These are phyloP conservation scores for Cytospora leucostoma DNA, from an alignment of 2,329 filamentous ascomycete genomes.

Conservation along the genomic window DNA sequence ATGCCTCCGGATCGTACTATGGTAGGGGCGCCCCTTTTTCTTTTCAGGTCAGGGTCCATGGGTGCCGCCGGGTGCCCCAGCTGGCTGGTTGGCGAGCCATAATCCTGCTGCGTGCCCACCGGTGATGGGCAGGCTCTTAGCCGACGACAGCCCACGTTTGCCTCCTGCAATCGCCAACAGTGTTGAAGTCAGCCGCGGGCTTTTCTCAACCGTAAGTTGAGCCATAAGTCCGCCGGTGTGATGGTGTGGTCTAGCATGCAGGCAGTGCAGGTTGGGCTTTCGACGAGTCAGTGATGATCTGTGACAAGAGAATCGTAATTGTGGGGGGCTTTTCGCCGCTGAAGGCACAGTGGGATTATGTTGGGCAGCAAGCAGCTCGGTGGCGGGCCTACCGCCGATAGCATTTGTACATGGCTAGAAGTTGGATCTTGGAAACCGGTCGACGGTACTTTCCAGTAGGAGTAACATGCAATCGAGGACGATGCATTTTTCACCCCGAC, in stretches of 20 bases:
- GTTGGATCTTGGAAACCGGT: background rate
- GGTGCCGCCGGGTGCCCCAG: background rate
- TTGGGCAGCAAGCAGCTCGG: background rate
- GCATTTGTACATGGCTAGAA: background rate
- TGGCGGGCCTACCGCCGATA: background rate
- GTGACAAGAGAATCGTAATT: conserved; percentile 8
- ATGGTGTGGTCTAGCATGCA: conserved; percentile 2
- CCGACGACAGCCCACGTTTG: conserved; percentile 6
- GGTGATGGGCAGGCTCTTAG: background rate
- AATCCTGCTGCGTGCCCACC: background rate
- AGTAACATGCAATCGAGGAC: background rate
- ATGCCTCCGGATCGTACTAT: conserved; percentile 16
- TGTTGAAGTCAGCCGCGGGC: conserved; percentile 14
- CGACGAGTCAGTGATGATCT: conserved; percentile 11
- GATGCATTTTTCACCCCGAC: background rate
- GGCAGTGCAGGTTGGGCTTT: background rate
- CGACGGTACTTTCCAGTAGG: background rate
- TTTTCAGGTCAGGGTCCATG: conserved; percentile 1
- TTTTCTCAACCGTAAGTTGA: background rate
- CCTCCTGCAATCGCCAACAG: conserved; percentile 14
- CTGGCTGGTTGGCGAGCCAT: background rate
- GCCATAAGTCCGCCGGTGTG: conserved; percentile 1
- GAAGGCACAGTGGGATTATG: background rate
- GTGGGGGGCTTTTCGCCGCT: conserved; percentile 6
- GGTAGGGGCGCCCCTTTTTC: conserved; percentile 15